These are phyloP conservation scores for Populus davidiana DNA, from an alignment of 345 rosid genomes.

Conservation along the genomic window DNA sequence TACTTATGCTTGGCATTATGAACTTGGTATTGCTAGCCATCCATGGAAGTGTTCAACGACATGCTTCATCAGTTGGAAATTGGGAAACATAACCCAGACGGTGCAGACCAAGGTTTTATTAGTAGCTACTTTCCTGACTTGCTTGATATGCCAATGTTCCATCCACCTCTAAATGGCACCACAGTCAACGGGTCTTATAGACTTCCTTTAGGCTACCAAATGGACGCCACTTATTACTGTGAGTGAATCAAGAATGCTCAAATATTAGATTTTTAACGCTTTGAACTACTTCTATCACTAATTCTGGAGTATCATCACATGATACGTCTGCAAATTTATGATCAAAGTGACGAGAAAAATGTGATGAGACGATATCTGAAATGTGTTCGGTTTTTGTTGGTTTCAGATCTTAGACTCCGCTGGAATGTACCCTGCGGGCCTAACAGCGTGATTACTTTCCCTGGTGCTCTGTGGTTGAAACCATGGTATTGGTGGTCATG, in stretches of 20 bases:
- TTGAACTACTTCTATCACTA: neutral
- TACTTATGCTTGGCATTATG: neutral
- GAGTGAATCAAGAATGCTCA: slow-evolving; percentile 25
- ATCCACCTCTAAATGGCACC: slow-evolving; percentile 53
- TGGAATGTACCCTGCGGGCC: slow-evolving; percentile 98
- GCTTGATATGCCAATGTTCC: slow-evolving; percentile 75
- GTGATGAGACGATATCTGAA: neutral
- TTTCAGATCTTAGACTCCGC: slow-evolving; percentile 68
- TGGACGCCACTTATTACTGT: slow-evolving; percentile 96
- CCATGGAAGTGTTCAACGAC: slow-evolving; percentile 60
- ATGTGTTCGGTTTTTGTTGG: neutral
- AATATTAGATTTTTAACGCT: neutral
- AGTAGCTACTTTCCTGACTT: slow-evolving; percentile 81
- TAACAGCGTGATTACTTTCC: slow-evolving; percentile 90
- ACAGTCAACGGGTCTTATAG: slow-evolving; percentile 64
- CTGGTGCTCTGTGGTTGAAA: slow-evolving; percentile 90
- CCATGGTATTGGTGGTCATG: slow-evolving; percentile 99
- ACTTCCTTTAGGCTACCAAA: slow-evolving; percentile 95
- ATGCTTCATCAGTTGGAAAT: slow-evolving; percentile 68
- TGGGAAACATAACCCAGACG: slow-evolving; percentile 71
- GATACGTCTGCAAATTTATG: neutral
- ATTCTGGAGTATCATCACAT: neutral
- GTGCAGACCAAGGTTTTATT: slow-evolving; percentile 97
- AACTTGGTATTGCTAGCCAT: slow-evolving; percentile 52
- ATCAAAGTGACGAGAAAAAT: neutral